phyloP scores from a whole-genome alignment of 148 eudicot genomes.

The Rhododendron mucronatum region DNA sequence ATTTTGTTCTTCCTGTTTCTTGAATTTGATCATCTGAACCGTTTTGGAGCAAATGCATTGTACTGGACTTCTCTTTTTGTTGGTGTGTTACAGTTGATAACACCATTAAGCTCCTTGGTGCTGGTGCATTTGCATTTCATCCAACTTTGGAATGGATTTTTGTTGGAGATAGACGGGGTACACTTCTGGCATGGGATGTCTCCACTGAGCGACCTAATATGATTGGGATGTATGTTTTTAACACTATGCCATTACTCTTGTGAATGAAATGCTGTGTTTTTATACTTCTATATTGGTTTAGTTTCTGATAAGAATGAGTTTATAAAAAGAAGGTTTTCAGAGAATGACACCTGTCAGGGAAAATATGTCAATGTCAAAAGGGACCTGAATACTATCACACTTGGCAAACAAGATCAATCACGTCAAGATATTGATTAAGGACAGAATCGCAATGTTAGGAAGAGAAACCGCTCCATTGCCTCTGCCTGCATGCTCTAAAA shows the following conservation, averaged over 20 bases:
- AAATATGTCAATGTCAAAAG: neutral
- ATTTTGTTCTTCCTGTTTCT: neutral
- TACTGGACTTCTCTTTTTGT: neutral
- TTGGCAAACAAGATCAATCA: neutral
- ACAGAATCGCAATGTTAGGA: neutral
- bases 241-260: neutral
- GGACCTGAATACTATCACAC: neutral
- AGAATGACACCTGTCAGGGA: neutral
- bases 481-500: neutral
- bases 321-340: neutral
- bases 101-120: constrained; percentile 90
- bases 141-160: constrained; percentile 93
- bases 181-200: constrained; percentile 98
- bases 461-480: neutral
- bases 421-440: neutral
- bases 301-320: neutral
- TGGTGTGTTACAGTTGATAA: constrained; percentile 69
- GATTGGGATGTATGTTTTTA: constrained; percentile 87
- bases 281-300: neutral
- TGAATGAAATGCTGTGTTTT: neutral
- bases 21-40: constrained; percentile 13
- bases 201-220: constrained; percentile 95
- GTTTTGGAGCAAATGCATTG: constrained; percentile 8
- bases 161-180: constrained; percentile 90
- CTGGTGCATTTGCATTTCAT: constrained; percentile 97